phyloP scores from a whole-genome alignment of 805 yeast genomes.

The Nematodospora valgi region DNA sequence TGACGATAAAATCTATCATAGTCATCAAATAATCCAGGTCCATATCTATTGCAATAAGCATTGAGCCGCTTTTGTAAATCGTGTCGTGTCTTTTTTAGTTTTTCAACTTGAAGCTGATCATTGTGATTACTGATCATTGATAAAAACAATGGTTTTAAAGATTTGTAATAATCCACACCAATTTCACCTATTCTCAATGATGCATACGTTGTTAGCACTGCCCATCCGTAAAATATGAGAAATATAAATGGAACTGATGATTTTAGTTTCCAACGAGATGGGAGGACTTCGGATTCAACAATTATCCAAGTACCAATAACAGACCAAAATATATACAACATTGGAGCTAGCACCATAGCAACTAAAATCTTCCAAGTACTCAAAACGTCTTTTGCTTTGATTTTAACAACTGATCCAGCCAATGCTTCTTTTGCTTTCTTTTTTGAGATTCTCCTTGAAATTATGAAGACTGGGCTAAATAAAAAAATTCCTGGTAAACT shows the following conservation, averaged over 20 bases:
- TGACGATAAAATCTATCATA: slow-evolving; percentile 29
- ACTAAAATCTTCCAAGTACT: slow-evolving; percentile 44
- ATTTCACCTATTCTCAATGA: slow-evolving; percentile 40
- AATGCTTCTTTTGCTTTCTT: slow-evolving; percentile 37
- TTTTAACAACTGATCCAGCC: slow-evolving; percentile 36
- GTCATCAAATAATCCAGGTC: slow-evolving; percentile 38
- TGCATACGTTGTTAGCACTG: slow-evolving; percentile 39
- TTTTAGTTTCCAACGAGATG: slow-evolving; percentile 2
- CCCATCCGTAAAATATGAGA: slow-evolving; percentile 29
- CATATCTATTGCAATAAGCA: slow-evolving; percentile 34
- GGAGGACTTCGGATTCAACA: slow-evolving; percentile 7
- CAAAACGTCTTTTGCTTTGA: slow-evolving; percentile 40
- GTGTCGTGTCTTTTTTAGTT: slow-evolving; percentile 25
- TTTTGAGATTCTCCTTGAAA: slow-evolving; percentile 29
- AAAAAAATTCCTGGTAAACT: slow-evolving; percentile 36
- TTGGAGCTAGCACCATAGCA: slow-evolving; percentile 39
- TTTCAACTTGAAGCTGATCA: slow-evolving; percentile 28
- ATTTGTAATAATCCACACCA: slow-evolving; percentile 40
- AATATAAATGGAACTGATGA: slow-evolving; percentile 20
- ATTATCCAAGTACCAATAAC: slow-evolving; percentile 25
- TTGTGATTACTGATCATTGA: slow-evolving; percentile 27
- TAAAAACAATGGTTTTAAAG: slow-evolving; percentile 34
- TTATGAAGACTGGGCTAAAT: slow-evolving; percentile 39
- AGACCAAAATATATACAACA: slow-evolving; percentile 37
- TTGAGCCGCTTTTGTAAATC: slow-evolving; percentile 26